A percentile compares a stretch with the other conserved stretches of the same genome.
Evolutionary conservation across 225 moss, liverwort and hornwort species (phyloP).

Genomic region (Pseudoscleropodium purum): DNA sequence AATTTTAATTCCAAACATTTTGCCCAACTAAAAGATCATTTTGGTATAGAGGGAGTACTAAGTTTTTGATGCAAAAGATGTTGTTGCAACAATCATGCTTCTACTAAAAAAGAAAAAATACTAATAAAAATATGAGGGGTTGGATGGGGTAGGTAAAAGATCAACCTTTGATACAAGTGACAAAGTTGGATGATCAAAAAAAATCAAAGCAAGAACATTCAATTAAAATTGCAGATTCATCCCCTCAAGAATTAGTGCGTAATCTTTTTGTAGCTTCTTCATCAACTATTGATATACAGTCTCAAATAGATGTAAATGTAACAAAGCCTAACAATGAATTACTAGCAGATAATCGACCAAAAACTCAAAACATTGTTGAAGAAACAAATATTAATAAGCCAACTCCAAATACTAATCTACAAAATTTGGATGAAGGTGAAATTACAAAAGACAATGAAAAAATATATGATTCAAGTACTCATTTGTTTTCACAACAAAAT

Average conservation of each 20-base stretch:
- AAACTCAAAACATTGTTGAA: not conserved
- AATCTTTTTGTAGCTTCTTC: not conserved
- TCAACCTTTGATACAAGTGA: not conserved
- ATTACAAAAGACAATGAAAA: not conserved
- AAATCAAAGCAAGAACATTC: not conserved
- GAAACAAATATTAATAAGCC: not conserved
- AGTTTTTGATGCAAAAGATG: not conserved
- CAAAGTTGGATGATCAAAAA: not conserved
- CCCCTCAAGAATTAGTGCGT: not conserved
- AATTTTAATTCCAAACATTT: accelerated
- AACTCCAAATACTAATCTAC: not conserved
- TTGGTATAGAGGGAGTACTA: too few species aligned
- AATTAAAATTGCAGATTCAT: not conserved
- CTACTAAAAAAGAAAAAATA: too few species aligned
- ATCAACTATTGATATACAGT: not conserved
- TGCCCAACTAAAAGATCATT: accelerated
- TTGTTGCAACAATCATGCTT: not conserved
- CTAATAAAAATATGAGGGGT: not conserved
- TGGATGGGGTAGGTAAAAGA: not conserved
- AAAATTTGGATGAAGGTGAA: not conserved
- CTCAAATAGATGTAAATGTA: not conserved
- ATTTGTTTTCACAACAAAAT: not conserved
- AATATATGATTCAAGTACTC: not conserved
- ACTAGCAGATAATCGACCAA: not conserved
- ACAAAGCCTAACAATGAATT: not conserved